Percentiles rank a stretch among this genome's conserved stretches.
Evolutionary conservation across 176 grass and related monocot species (phyloP).

Genomic region (Sorghum bicolor): Sorghum_bicolor_NCBIv3 NC_012879.2:3920001-3920500

Average conservation of each 20-base stretch:
- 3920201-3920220: slow-evolving; percentile 19
- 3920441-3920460: background rate
- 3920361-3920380: background rate
- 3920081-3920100: background rate
- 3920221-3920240: slow-evolving; percentile 43
- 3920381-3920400: background rate
- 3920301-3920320: slow-evolving; percentile 42
- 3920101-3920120: background rate
- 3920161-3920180: slow-evolving; percentile 43
- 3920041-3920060: background rate
- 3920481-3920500: background rate
- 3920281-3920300: slow-evolving; percentile 44
- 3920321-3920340: slow-evolving; percentile 20
- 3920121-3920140: background rate
- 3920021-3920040: background rate
- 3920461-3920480: background rate
- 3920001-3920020: background rate
- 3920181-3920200: slow-evolving; percentile 32
- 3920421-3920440: background rate
- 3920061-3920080: background rate
- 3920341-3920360: background rate
- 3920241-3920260: slow-evolving; percentile 17
- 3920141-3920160: slow-evolving; percentile 39
- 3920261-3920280: slow-evolving; percentile 36
- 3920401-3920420: background rate